Percentiles rank a stretch among this genome's conserved stretches.
Evolutionary conservation across 805 yeast genomes (phyloP).

Genomic region (Zygoascus bituminiphila): DNA sequence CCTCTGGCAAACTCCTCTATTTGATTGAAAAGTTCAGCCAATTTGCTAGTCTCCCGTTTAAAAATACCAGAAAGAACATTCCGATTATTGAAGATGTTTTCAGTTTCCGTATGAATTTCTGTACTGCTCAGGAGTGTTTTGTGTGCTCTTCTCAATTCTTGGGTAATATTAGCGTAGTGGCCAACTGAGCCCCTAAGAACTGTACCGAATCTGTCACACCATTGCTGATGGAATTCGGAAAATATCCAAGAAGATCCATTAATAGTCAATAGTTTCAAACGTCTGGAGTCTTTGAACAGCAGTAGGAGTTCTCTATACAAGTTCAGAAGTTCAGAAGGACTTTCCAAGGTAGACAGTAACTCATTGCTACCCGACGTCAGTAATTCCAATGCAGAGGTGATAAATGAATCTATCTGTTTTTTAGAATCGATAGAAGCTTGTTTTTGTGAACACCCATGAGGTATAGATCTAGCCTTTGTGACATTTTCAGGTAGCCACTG

Average conservation of each 20-base stretch:
- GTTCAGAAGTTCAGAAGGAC: conserved; percentile 8
- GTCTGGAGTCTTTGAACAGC: conserved; percentile 6
- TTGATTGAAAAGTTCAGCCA: neutral
- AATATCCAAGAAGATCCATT: conserved; percentile 2
- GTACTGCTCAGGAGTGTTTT: neutral
- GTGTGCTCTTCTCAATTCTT: neutral
- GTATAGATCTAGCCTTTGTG: conserved; percentile 9
- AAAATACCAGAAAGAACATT: neutral
- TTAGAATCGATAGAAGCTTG: neutral
- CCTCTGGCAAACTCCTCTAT: neutral
- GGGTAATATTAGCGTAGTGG: neutral
- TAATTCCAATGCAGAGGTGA: neutral
- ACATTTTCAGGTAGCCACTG: conserved; percentile 16
- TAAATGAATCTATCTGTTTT: neutral
- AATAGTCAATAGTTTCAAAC: conserved; percentile 2
- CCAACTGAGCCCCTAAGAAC: conserved; percentile 2
- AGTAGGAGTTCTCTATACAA: conserved; percentile 7
- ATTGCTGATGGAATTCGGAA: conserved; percentile 3
- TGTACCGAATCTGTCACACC: conserved; percentile 4
- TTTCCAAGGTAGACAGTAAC: conserved; percentile 1
- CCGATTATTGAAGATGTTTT: neutral
- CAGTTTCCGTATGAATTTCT: neutral
- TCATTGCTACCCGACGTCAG: conserved; percentile 5
- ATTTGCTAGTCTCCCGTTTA: neutral
- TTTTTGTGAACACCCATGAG: conserved; percentile 7